Percentiles rank a stretch among this genome's conserved stretches.
These are phyloP conservation scores for Apiospora phragmitis DNA, from an alignment of 2,329 filamentous ascomycete genomes.

Conservation along the genomic window DNA sequence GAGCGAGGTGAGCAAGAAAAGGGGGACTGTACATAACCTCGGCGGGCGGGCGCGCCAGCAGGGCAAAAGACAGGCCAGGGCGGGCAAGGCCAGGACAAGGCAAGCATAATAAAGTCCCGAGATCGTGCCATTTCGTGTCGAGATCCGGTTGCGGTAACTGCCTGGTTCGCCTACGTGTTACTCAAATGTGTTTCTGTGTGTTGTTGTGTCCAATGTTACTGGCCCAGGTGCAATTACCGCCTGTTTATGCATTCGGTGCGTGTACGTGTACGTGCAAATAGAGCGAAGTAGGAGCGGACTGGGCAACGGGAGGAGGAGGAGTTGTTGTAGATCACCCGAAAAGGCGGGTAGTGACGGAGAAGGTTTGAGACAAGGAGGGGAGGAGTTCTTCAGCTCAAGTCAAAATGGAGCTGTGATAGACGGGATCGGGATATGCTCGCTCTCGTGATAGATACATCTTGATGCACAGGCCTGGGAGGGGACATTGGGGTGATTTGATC, in stretches of 20 bases:
- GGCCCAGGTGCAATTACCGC: not conserved
- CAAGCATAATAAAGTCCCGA: conserved; percentile 6
- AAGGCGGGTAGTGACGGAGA: not conserved
- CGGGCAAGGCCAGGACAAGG: not conserved
- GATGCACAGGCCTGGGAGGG: not conserved
- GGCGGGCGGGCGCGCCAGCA: conserved; percentile 1
- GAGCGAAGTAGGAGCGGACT: not conserved
- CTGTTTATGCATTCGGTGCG: not conserved
- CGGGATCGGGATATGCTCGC: not conserved
- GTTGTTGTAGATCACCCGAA: conserved; percentile 1
- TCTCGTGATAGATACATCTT: conserved; percentile 2
- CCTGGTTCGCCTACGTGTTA: conserved; percentile 2
- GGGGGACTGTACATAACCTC: not conserved
- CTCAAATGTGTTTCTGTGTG: not conserved
- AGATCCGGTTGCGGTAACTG: conserved; percentile 7
- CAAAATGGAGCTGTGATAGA: not conserved
- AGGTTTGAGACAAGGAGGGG: not conserved
- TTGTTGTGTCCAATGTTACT: conserved; percentile 7
- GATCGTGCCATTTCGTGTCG: conserved; percentile 4
- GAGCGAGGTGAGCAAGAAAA: not conserved
- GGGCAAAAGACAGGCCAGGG: not conserved
- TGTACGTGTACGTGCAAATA: conserved; percentile 1
- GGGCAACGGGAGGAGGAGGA: not conserved
- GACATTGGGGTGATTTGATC: not conserved
- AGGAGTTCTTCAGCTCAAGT: not conserved